Evolutionary conservation across 2,329 filamentous ascomycete species (phyloP).

Genomic region (Xenosphaeropsis pyriputrescens): DNA sequence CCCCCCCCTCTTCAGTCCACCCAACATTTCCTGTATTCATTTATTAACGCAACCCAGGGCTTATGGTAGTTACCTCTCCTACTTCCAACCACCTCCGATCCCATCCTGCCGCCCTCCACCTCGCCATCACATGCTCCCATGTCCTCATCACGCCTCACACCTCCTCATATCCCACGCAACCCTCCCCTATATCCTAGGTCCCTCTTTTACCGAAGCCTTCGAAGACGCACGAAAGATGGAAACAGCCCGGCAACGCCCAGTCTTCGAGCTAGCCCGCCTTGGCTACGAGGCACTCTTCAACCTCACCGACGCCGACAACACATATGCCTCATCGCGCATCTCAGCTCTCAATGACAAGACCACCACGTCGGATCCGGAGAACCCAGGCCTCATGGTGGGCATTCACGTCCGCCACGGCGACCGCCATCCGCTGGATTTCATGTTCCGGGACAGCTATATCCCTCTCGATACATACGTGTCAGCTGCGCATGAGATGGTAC

Average conservation of each 20-base stretch:
- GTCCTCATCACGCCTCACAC: slow-evolving; percentile 61
- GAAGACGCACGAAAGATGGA: slow-evolving; percentile 31
- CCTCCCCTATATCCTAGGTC: slow-evolving; percentile 46
- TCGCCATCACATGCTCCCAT: slow-evolving; percentile 64
- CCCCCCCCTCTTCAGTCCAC: no score
- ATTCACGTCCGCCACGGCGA: slow-evolving; percentile 74
- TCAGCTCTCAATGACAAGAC: slow-evolving; percentile 35
- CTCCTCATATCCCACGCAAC: slow-evolving; percentile 61
- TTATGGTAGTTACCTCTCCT: slow-evolving; percentile 60
- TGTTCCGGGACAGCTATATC: slow-evolving; percentile 66
- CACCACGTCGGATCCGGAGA: slow-evolving; percentile 22
- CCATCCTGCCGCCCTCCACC: slow-evolving; percentile 58
- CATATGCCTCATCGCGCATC: slow-evolving; percentile 47
- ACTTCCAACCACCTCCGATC: slow-evolving; percentile 53
- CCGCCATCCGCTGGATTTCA: slow-evolving; percentile 59
- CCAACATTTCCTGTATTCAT: no score
- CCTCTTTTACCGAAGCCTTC: slow-evolving; percentile 36
- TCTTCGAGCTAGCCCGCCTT: slow-evolving; percentile 51
- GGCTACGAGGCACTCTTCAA: slow-evolving; percentile 65
- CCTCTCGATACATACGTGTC: slow-evolving; percentile 55
- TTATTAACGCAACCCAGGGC: slow-evolving; percentile 28
- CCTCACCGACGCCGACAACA: slow-evolving; percentile 48
- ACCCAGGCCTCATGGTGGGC: slow-evolving; percentile 43
- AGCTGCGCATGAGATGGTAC: slow-evolving; percentile 39
- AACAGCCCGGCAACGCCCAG: slow-evolving; percentile 36